A percentile compares a stretch with the other conserved stretches of the same genome.
Conservation (phyloP, 2,329 filamentous ascomycete genomes). For the Thielaviopsis ethacetica region DNA sequence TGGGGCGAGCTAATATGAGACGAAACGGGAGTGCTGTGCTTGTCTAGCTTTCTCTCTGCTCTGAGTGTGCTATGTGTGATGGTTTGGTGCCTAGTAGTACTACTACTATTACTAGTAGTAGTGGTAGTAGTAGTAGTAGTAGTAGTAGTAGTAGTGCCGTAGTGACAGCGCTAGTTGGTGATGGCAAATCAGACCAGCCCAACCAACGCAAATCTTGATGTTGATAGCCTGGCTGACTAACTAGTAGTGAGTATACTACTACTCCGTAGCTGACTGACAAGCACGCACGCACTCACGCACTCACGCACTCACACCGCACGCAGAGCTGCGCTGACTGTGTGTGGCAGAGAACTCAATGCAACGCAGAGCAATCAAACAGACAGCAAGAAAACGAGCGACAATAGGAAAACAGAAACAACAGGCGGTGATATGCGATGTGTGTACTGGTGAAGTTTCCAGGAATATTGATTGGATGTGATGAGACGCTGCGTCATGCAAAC, state of each 20-base stretch:
- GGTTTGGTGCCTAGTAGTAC: not conserved
- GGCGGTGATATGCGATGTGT: not conserved
- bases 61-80: not conserved
- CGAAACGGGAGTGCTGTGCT: not conserved
- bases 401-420: not conserved
- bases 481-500: not conserved
- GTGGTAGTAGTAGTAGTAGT: too few species aligned
- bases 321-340: not conserved
- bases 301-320: too few species aligned
- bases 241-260: too few species aligned
- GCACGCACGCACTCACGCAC: not conserved
- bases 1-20: not conserved
- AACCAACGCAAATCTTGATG: not conserved
- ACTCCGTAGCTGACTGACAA: not conserved
- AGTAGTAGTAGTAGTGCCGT: not conserved
- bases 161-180: not conserved
- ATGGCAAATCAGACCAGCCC: not conserved
- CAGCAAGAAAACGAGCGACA: not conserved
- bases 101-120: too few species aligned
- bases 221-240: not conserved
- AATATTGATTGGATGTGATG: not conserved
- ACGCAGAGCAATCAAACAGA: not conserved
- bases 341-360: not conserved
- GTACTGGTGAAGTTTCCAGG: too few species aligned
- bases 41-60: not conserved